Percentiles rank a stretch among this genome's conserved stretches.
Evolutionary conservation across 768 basidiomycete species (phyloP).

Genomic region (Coprinopsis strossmayeri): DNA sequence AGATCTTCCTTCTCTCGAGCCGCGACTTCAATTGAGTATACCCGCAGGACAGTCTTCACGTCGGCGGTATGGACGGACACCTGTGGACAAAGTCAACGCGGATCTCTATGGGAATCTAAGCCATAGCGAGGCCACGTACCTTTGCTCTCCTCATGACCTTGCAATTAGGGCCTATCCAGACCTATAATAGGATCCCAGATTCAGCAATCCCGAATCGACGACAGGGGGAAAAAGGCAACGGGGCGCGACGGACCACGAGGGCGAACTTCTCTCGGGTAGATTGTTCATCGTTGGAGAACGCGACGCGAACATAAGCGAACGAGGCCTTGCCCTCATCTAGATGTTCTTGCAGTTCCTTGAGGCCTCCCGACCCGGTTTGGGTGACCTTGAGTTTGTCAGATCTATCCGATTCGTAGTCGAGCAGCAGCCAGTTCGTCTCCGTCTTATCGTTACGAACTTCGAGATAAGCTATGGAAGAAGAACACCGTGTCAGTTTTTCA

Average conservation of each 20-base stretch:
- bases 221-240: background rate
- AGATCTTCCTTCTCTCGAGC: constrained; percentile 81
- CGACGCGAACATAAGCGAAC: constrained; percentile 78
- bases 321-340: constrained; percentile 73
- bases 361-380: constrained; percentile 72
- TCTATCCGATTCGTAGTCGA: constrained; percentile 83
- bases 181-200: constrained; percentile 19
- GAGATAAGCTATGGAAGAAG: constrained; percentile 59
- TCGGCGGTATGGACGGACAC: constrained; percentile 89
- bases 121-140: constrained; percentile 36
- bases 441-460: constrained; percentile 83
- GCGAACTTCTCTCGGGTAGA: constrained; percentile 86
- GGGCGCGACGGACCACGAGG: constrained; percentile 43
- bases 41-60: constrained; percentile 75
- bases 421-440: constrained; percentile 83
- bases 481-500: constrained; percentile 10
- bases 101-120: constrained; percentile 19
- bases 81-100: constrained; percentile 31
- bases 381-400: constrained; percentile 80
- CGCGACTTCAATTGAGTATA: constrained; percentile 83
- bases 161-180: constrained; percentile 77
- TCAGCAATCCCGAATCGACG: too few species aligned
- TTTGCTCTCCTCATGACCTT: constrained; percentile 92
- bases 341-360: constrained; percentile 66
- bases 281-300: constrained; percentile 84